These are phyloP conservation scores for Limnanthes douglasii DNA, from an alignment of 345 rosid species.

Conservation along the genomic window DNA sequence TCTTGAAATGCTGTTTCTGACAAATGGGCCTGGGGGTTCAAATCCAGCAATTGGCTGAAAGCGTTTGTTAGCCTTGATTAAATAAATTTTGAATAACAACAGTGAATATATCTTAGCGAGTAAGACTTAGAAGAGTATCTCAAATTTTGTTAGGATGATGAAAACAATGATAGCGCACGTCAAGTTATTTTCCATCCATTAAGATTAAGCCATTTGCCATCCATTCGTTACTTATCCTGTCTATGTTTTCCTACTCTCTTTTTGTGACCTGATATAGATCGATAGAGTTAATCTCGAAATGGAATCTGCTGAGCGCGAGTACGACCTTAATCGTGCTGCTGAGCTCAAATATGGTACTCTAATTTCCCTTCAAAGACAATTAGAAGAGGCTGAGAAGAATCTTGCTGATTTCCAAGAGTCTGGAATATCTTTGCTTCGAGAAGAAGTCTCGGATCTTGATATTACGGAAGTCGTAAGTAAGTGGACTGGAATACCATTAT, in stretches of 20 bases:
- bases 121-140: too few relatives aligned
- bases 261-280: constrained; percentile 31
- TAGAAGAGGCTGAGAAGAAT: constrained; percentile 79
- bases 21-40: too few relatives aligned
- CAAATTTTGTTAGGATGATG: too few relatives aligned
- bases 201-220: too few relatives aligned
- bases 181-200: too few relatives aligned
- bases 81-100: too few relatives aligned
- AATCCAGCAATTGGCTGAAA: too few relatives aligned
- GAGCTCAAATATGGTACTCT: constrained; percentile 89
- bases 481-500: constrained; percentile 96
- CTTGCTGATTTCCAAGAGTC: constrained; percentile 49
- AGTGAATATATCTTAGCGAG: too few relatives aligned
- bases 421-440: constrained; percentile 70
- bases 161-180: too few relatives aligned
- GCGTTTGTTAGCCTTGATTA: too few relatives aligned
- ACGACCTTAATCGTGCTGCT: constrained; percentile 71
- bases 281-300: constrained; percentile 83
- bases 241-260: constrained; percentile 2
- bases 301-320: constrained; percentile 96
- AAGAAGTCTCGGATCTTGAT: constrained; percentile 83
- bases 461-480: constrained; percentile 90
- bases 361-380: constrained; percentile 71
- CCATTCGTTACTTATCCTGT: background rate
- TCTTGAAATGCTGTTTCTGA: too few relatives aligned